Conservation (phyloP, 2,329 filamentous ascomycete species). For the Sporothrix luriei region DNA sequence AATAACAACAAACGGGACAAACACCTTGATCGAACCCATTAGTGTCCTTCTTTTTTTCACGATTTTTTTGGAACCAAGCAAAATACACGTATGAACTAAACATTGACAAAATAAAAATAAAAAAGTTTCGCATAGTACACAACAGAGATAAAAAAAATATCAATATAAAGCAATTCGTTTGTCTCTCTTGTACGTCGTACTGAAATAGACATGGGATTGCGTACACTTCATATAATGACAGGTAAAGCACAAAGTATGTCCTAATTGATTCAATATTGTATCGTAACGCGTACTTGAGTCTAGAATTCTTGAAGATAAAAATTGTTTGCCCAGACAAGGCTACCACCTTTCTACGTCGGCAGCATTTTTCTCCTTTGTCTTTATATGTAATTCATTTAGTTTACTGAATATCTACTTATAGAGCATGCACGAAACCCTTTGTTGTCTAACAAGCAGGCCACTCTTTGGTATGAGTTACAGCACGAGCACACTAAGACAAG, state of each 20-base stretch:
- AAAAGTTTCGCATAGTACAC: too few species aligned
- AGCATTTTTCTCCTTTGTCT: neutral
- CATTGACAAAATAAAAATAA: too few species aligned
- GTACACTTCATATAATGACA: slow-evolving; percentile 2
- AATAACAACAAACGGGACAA: neutral
- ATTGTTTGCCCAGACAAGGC: neutral
- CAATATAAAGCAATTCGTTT: neutral
- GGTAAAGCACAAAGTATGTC: too few species aligned
- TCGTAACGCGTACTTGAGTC: too few species aligned
- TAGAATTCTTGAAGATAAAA: too few species aligned
- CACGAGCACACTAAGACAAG: neutral
- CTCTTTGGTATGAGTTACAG: slow-evolving; percentile 4
- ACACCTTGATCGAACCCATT: too few species aligned
- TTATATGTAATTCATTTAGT: neutral
- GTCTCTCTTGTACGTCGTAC: too few species aligned
- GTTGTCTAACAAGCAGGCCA: slow-evolving; percentile 8
- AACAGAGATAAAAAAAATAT: too few species aligned
- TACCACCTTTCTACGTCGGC: neutral
- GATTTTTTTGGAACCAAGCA: neutral
- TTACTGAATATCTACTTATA: neutral
- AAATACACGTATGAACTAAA: neutral
- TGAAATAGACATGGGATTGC: neutral
- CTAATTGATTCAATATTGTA: neutral
- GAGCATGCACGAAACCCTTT: neutral
- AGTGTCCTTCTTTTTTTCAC: neutral